Conservation (phyloP, 371 early-diverging fungal genomes). For the Capillidium heterosporum region DNA sequence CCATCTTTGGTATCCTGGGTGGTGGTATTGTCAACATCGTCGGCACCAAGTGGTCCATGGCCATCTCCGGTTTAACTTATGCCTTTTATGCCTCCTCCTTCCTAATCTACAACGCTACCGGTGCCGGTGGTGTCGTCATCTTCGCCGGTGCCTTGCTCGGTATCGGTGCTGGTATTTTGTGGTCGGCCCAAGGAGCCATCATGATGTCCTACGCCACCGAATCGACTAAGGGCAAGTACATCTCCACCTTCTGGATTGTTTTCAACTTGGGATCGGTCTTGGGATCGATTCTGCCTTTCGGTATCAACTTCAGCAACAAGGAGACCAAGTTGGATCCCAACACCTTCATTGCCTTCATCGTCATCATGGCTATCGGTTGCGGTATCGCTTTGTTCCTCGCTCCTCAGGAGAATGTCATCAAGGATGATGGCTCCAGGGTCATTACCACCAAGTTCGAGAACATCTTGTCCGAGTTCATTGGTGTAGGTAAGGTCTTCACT, state of each 20-base stretch:
- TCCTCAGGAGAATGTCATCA: conserved; percentile 33
- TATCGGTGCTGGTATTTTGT: conserved; percentile 33
- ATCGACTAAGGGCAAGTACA: conserved; percentile 47
- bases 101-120: conserved; percentile 24
- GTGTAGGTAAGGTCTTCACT: conserved; percentile 34
- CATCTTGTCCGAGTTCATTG: conserved; percentile 31
- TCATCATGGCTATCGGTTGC: conserved; percentile 39
- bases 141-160: conserved; percentile 40
- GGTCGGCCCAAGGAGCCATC: conserved; percentile 47
- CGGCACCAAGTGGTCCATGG: conserved; percentile 27
- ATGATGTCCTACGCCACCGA: conserved; percentile 51
- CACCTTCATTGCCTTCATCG: conserved; percentile 45
- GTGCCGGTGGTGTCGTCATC: conserved; percentile 23
- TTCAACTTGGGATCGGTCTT: conserved; percentile 62
- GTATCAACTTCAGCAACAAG: conserved; percentile 21
- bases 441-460: conserved; percentile 23
- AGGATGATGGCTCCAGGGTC: conserved; percentile 39
- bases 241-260: conserved; percentile 58
- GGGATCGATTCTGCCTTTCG: conserved; percentile 49
- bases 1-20: conserved; percentile 42
- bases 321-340: conserved; percentile 25
- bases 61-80: conserved; percentile 30
- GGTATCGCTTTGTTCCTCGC: conserved; percentile 26
- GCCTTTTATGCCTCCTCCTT: conserved; percentile 31
- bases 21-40: conserved; percentile 36